Evolutionary conservation across 345 rosid genomes (phyloP).

Genomic region (Citrus sp.): DNA sequence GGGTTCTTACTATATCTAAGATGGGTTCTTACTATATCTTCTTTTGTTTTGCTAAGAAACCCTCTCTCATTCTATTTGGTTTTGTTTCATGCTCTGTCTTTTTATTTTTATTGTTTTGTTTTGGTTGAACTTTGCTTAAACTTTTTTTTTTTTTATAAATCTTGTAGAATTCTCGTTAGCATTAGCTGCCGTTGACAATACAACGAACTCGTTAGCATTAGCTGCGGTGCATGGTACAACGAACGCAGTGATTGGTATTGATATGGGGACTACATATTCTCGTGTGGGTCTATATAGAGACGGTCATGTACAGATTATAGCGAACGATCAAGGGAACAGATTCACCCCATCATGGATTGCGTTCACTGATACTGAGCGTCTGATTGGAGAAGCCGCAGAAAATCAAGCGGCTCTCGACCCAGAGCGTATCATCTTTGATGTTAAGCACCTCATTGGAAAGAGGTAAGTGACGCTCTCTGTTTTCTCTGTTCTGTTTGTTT

Average conservation of each 20-base stretch:
- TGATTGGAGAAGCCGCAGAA: slow-evolving; percentile 64
- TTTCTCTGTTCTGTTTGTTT: background rate
- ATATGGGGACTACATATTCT: slow-evolving; percentile 54
- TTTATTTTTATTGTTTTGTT: no score
- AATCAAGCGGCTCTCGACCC: slow-evolving; percentile 53
- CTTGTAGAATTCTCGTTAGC: slow-evolving; percentile 26
- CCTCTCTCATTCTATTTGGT: no score
- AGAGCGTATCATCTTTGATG: slow-evolving; percentile 44
- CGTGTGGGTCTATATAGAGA: slow-evolving; percentile 47
- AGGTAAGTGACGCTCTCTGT: slow-evolving; percentile 10
- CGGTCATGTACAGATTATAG: slow-evolving; percentile 49
- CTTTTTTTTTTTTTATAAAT: background rate
- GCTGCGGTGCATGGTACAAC: background rate
- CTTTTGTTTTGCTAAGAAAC: background rate
- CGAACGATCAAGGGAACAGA: slow-evolving; percentile 63
- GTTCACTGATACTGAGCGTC: slow-evolving; percentile 56
- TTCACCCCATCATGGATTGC: slow-evolving; percentile 71
- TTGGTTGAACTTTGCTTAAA: no score
- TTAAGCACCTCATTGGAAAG: slow-evolving; percentile 52
- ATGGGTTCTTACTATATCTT: no score
- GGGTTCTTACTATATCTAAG: background rate
- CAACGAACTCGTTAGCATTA: no score
- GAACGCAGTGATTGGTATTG: slow-evolving; percentile 45
- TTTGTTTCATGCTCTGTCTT: background rate
- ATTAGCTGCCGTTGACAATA: slow-evolving; percentile 18